Conservation (phyloP, 331 rosid genomes). For the Telfairia occidentalis region DNA sequence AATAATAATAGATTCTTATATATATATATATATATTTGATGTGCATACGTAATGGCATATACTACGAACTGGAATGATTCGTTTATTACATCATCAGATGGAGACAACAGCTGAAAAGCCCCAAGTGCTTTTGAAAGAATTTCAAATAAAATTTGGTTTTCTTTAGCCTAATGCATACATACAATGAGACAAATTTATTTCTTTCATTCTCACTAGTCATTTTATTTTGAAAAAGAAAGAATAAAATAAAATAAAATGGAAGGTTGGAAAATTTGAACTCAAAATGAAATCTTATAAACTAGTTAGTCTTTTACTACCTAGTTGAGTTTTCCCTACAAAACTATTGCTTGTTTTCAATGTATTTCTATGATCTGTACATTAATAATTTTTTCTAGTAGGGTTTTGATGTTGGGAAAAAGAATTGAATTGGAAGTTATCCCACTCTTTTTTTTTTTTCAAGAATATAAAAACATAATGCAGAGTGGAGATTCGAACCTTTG, state of each 20-base stretch:
- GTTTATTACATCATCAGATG: neutral
- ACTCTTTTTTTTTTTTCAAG: no score
- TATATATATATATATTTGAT: neutral
- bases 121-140: neutral
- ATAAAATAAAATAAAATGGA: neutral
- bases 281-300: neutral
- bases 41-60: neutral
- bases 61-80: neutral
- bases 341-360: no score
- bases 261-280: neutral
- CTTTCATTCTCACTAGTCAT: neutral
- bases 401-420: neutral
- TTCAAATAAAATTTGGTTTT: neutral
- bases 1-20: neutral
- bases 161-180: neutral
- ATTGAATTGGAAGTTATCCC: no score
- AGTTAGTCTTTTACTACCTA: neutral
- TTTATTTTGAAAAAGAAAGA: neutral
- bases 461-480: no score
- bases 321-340: neutral
- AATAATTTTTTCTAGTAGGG: no score
- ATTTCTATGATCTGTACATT: no score
- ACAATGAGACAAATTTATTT: neutral
- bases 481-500: no score
- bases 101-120: neutral